phyloP scores from a whole-genome alignment of 257 asterid species.

The Prunella vulgaris region DNA sequence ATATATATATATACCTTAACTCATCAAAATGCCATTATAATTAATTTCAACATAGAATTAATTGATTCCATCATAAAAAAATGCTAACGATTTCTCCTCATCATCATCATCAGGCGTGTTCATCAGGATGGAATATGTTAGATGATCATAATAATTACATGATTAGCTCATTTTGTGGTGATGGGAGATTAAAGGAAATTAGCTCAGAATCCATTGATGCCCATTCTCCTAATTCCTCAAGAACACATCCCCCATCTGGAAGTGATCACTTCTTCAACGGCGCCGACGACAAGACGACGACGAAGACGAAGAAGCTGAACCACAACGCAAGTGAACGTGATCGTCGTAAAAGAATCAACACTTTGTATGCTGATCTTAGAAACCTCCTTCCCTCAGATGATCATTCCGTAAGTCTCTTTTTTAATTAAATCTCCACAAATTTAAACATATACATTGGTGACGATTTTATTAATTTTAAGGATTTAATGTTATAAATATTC shows the following conservation, averaged over 20 bases:
- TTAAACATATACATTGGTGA: no score
- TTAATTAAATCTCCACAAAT: no score
- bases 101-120: constrained; percentile 6
- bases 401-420: constrained; percentile 36
- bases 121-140: constrained; percentile 30
- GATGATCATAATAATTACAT: constrained; percentile 27
- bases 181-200: constrained; percentile 12
- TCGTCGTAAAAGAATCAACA: constrained; percentile 60
- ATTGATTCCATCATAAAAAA: not conserved
- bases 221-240: constrained; percentile 28
- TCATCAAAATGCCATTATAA: no score
- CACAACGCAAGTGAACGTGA: constrained; percentile 80
- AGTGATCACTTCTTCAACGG: constrained; percentile 2
- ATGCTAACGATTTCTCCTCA: constrained; percentile 36
- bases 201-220: constrained; percentile 25
- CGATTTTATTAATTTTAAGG: not conserved
- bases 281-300: not conserved
- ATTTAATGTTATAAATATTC: not conserved
- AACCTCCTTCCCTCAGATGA: constrained; percentile 60
- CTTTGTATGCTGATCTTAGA: constrained; percentile 55
- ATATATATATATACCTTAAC: constrained; percentile 2
- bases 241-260: not conserved
- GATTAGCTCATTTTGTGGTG: constrained; percentile 18
- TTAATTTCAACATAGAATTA: not conserved
- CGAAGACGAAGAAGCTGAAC: constrained; percentile 44